Percentiles rank a stretch among this genome's conserved stretches.
Conservation (phyloP, 805 yeast genomes). For the Candida maris region DNA sequence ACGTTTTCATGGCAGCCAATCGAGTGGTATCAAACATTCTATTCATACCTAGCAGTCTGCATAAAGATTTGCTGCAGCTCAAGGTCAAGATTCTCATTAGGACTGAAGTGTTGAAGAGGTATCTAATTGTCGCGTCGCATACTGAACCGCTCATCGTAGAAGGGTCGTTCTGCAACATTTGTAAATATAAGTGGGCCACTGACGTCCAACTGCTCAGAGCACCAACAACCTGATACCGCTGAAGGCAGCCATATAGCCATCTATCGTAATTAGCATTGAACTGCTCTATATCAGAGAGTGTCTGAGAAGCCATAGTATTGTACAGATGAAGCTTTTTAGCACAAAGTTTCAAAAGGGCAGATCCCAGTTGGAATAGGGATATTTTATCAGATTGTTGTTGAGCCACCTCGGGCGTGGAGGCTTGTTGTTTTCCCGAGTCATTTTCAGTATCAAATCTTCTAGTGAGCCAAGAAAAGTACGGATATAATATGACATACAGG, state of each 20-base stretch:
- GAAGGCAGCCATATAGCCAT: slow-evolving; percentile 17
- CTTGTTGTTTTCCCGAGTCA: neutral
- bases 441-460: slow-evolving; percentile 5
- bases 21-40: slow-evolving; percentile 14
- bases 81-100: slow-evolving; percentile 16
- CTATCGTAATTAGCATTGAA: slow-evolving; percentile 12
- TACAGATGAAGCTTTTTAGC: slow-evolving; percentile 13
- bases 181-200: slow-evolving; percentile 13
- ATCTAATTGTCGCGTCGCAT: slow-evolving; percentile 19
- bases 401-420: too few species aligned
- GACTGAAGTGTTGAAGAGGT: slow-evolving; percentile 23
- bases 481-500: slow-evolving; percentile 16
- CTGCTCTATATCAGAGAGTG: slow-evolving; percentile 8
- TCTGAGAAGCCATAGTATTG: slow-evolving; percentile 10
- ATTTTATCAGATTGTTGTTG: slow-evolving; percentile 4
- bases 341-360: slow-evolving; percentile 6
- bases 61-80: slow-evolving; percentile 14
- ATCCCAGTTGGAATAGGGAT: slow-evolving; percentile 4
- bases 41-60: slow-evolving; percentile 11
- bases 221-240: slow-evolving; percentile 2
- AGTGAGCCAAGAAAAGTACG: slow-evolving; percentile 2
- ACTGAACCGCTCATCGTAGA: slow-evolving; percentile 5
- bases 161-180: slow-evolving; percentile 15
- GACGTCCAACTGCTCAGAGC: slow-evolving; percentile 12
- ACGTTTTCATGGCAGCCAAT: slow-evolving; percentile 16